phyloP scores from a whole-genome alignment of 805 yeast genomes.

The Kodamaea lidongshanica region DNA sequence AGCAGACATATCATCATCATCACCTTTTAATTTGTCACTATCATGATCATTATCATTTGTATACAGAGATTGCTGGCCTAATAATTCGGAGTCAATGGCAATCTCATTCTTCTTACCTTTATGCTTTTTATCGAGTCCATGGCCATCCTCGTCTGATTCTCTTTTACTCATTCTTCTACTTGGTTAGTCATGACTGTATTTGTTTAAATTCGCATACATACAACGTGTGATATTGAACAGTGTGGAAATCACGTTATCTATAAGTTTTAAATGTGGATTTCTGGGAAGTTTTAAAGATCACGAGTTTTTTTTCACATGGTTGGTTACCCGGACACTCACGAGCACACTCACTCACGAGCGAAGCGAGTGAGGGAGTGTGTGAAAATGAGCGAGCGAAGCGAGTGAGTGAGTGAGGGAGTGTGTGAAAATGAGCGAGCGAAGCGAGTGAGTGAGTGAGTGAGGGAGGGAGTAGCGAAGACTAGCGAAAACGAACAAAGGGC shows the following conservation, averaged over 20 bases:
- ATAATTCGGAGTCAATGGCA: constrained; percentile 39
- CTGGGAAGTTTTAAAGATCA: constrained; percentile 8
- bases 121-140: constrained; percentile 9
- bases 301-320: constrained; percentile 10
- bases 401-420: too few relatives aligned
- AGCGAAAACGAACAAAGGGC: too few relatives aligned
- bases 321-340: constrained; percentile 3
- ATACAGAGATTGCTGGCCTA: constrained; percentile 35
- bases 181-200: too few relatives aligned
- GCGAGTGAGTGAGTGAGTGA: too few relatives aligned
- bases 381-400: too few relatives aligned
- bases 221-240: constrained; percentile 4
- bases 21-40: constrained; percentile 8
- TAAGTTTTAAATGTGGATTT: constrained; percentile 6
- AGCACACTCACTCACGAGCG: too few relatives aligned
- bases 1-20: constrained; percentile 20
- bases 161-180: constrained; percentile 11
- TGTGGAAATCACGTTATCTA: constrained; percentile 9
- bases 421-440: too few relatives aligned
- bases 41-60: constrained; percentile 2
- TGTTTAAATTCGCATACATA: too few relatives aligned
- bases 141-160: constrained; percentile 10
- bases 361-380: too few relatives aligned
- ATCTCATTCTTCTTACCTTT: constrained; percentile 15
- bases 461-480: too few relatives aligned